phyloP scores from a whole-genome alignment of 2,329 filamentous ascomycete genomes.

The Pyrenochaeta sp. region DNA sequence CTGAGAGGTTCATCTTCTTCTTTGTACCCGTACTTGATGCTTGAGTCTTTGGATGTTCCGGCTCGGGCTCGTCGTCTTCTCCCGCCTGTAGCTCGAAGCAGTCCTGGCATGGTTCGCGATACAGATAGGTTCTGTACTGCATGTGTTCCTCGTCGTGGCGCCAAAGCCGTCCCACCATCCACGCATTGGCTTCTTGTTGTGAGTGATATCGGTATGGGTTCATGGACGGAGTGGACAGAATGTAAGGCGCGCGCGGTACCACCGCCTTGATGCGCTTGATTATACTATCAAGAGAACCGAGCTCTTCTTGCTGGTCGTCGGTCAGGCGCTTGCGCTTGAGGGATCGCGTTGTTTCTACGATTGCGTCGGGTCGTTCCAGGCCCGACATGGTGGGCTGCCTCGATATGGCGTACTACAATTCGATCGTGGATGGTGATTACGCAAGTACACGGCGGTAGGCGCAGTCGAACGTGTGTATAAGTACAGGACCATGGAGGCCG shows the following conservation, averaged over 20 bases:
- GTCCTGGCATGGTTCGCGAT: constrained; percentile 63
- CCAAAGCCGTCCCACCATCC: constrained; percentile 63
- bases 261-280: constrained; percentile 54
- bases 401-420: not conserved
- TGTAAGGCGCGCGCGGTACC: constrained; percentile 56
- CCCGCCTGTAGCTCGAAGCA: constrained; percentile 59
- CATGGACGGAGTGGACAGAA: constrained; percentile 58
- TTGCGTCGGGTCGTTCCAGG: constrained; percentile 32
- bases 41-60: constrained; percentile 49
- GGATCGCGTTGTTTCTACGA: constrained; percentile 34
- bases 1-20: constrained; percentile 69
- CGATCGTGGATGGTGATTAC: constrained; percentile 6
- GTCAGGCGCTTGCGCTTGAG: constrained; percentile 39
- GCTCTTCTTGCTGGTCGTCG: constrained; percentile 45
- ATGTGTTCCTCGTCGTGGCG: constrained; percentile 63
- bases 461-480: constrained; percentile 11
- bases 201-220: constrained; percentile 54
- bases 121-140: constrained; percentile 70
- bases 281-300: constrained; percentile 51
- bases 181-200: constrained; percentile 51
- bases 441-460: constrained; percentile 13
- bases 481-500: constrained; percentile 26
- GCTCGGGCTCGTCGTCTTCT: constrained; percentile 61
- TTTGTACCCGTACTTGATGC: constrained; percentile 54
- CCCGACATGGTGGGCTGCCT: constrained; percentile 41